Evolutionary conservation across 1,139 yeast species (phyloP), one percentile per base, ranked within the genome.

Genomic region (Suhomyces panamericanus): DNA sequence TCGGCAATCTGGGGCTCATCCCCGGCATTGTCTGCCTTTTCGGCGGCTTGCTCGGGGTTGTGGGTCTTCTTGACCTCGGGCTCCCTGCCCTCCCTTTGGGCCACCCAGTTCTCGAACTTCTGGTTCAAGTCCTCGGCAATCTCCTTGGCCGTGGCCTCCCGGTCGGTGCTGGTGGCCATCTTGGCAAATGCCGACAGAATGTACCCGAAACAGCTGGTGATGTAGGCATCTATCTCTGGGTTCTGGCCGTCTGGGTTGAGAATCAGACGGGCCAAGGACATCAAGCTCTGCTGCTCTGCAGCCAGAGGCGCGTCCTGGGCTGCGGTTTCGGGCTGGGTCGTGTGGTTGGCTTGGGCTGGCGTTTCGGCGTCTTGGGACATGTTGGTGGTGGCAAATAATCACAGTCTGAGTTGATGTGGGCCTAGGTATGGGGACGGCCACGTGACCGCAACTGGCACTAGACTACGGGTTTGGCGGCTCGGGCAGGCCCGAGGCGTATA

Each of bases 121-220:
- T 43, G 45, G 27, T 59, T 60, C 49, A 72, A 60, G 50, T 72
- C 77, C 7, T 67, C 60, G 4, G 76, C 74, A 29, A 73, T 67
- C 38, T 69, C 75, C 38, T 66, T 54, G 6, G 75, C 66, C 0
- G 75, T 62, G 22, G 59, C 62, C 20, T 72, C 70, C 38, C 58
- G 63, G 47, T 72, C 68, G 15, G 58, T 55, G 9, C 70, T 51
- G 1, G 58, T 55, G 20, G 64, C 54, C 70, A 73, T 65, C 45
- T 66, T 66, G 39, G 59, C 43, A 46, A 66, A 53, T 11, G 62
- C 63, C 2, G 52, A 50, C 49, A 57, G 59, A 26, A 73, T 56
- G 49, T 71, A 72, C 31, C 55, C 51, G 47, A 66, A 60, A 3
- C 72, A 57, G 33, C 55, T 55, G 39, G 62, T 59, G 41, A 73